phyloP scores from a whole-genome alignment of 805 yeast species.

The Wickerhamomyces silvicola region DNA sequence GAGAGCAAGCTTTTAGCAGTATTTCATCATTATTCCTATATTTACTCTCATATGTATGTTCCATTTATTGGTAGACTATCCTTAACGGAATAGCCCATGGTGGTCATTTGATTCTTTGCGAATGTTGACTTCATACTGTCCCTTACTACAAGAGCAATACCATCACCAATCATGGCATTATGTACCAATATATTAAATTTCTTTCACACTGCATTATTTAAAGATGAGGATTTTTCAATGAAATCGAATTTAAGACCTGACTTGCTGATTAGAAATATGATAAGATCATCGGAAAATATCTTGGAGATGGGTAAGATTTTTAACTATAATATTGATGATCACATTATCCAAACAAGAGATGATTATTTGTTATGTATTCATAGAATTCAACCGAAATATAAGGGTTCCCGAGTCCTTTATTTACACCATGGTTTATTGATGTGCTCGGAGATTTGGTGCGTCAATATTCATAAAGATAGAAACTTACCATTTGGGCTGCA shows the following conservation, averaged over 20 bases:
- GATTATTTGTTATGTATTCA: constrained; percentile 73
- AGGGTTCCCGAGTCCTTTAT: constrained; percentile 50
- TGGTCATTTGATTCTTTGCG: constrained; percentile 35
- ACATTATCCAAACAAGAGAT: constrained; percentile 71
- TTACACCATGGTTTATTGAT: constrained; percentile 89
- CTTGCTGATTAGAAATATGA: constrained; percentile 21
- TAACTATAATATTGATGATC: constrained; percentile 70
- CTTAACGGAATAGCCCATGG: constrained; percentile 43
- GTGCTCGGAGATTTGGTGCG: constrained; percentile 81
- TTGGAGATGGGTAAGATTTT: constrained; percentile 60
- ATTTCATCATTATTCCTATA: neutral
- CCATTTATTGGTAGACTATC: constrained; percentile 43
- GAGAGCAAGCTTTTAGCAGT: neutral
- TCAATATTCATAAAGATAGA: constrained; percentile 37
- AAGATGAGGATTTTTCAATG: constrained; percentile 10
- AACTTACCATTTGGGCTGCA: constrained; percentile 72
- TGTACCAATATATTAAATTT: constrained; percentile 26
- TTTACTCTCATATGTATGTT: constrained; percentile 27
- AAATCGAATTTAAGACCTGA: constrained; percentile 13
- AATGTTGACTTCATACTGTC: constrained; percentile 44
- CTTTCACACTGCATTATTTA: constrained; percentile 14
- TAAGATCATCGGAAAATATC: constrained; percentile 46
- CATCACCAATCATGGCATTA: constrained; percentile 32
- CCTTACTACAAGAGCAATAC: constrained; percentile 38
- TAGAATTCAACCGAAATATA: constrained; percentile 42